Evolutionary conservation across 495 filamentous ascomycete species (phyloP).

Genomic region (Parachaetomium inaequale): DNA sequence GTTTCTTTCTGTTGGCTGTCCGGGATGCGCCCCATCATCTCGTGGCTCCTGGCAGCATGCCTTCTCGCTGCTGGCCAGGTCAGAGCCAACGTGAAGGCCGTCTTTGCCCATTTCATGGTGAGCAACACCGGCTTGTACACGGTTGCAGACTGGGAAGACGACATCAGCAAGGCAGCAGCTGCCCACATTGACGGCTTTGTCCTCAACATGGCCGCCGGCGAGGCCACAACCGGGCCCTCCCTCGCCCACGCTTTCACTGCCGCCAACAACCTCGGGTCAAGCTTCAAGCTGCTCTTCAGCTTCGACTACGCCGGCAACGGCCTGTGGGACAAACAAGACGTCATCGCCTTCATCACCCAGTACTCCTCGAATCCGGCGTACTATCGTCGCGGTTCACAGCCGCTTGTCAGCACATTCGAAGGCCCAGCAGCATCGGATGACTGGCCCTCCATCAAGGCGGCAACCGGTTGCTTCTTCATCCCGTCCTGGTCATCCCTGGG

Average conservation of each 20-base stretch:
- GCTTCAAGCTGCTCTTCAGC: constrained; percentile 42
- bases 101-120: background rate
- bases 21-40: too few relatives aligned
- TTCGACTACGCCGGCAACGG: constrained; percentile 38
- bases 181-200: background rate
- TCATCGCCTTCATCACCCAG: constrained; percentile 16
- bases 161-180: background rate
- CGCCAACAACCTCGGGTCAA: background rate
- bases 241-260: background rate
- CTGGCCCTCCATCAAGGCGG: constrained; percentile 29
- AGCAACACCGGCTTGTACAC: background rate
- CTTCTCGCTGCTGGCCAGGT: too few relatives aligned
- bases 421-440: constrained; percentile 21
- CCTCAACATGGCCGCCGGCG: background rate
- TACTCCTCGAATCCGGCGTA: constrained; percentile 32
- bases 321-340: constrained; percentile 23
- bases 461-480: constrained; percentile 32
- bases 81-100: background rate
- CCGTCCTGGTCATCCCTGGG: constrained; percentile 28
- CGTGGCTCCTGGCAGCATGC: too few relatives aligned
- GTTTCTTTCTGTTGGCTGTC: too few relatives aligned
- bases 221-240: background rate
- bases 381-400: constrained; percentile 28
- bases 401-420: constrained; percentile 34
- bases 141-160: background rate